A percentile compares a stretch with the other conserved stretches of the same genome.
Conservation (phyloP, 768 basidiomycete genomes). For the Amanita pallidorosea region DNA sequence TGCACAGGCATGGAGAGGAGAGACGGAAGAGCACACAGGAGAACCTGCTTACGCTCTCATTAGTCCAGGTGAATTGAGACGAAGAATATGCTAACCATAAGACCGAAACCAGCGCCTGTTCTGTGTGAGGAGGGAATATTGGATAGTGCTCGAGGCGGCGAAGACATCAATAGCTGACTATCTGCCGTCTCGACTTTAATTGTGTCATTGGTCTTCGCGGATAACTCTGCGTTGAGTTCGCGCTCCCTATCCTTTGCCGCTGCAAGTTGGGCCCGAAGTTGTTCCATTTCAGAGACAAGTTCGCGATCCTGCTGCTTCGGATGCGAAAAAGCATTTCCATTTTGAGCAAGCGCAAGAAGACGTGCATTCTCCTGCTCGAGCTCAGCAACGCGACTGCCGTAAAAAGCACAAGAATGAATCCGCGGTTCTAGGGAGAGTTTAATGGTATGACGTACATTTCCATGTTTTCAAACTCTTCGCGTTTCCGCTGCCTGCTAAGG, state of each 20-base stretch:
- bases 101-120: constrained; percentile 54
- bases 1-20: constrained; percentile 61
- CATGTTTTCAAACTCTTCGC: constrained; percentile 88
- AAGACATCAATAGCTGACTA: constrained; percentile 33
- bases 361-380: constrained; percentile 78
- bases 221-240: constrained; percentile 53
- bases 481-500: constrained; percentile 82
- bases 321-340: constrained; percentile 18
- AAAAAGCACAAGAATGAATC: constrained; percentile 9
- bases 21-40: constrained; percentile 68
- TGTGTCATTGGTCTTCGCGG: constrained; percentile 23
- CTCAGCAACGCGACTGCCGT: constrained; percentile 65
- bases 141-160: constrained; percentile 24
- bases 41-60: constrained; percentile 37
- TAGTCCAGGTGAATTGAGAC: not conserved
- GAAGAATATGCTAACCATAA: constrained; percentile 45
- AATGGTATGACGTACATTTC: constrained; percentile 56
- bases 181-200: constrained; percentile 56
- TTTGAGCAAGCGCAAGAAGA: constrained; percentile 50
- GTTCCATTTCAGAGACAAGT: constrained; percentile 51
- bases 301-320: constrained; percentile 22
- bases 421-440: constrained; percentile 10
- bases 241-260: constrained; percentile 58
- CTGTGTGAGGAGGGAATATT: constrained; percentile 37
- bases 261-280: constrained; percentile 53